Conservation (phyloP, 169 alveolate genomes). For the Amoebophrya sp. region DNA sequence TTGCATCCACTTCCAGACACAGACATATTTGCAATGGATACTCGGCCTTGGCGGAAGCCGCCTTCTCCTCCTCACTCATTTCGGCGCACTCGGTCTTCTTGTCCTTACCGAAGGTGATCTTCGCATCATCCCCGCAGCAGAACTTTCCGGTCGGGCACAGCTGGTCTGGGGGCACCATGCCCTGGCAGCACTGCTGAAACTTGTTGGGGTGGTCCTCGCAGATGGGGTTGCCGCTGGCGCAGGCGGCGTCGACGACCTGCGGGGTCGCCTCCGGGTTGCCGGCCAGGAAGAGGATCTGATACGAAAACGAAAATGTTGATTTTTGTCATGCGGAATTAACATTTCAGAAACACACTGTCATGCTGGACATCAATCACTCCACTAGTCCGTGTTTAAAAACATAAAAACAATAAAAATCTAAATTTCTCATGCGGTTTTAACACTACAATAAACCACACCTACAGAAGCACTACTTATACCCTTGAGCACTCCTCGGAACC, state of each 20-base stretch:
- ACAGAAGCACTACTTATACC: neutral
- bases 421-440: neutral
- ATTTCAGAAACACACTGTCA: neutral
- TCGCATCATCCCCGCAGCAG: neutral
- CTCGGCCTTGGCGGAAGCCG: neutral
- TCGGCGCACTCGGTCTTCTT: no score
- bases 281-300: neutral
- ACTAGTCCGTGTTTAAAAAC: neutral
- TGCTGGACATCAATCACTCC: neutral
- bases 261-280: neutral
- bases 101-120: neutral
- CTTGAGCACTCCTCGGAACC: neutral
- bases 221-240: neutral
- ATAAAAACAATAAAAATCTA: neutral
- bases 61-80: neutral
- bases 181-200: neutral
- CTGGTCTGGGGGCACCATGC: neutral
- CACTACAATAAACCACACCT: neutral
- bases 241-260: neutral
- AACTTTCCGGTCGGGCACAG: neutral
- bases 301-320: neutral
- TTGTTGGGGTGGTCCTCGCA: neutral
- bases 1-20: neutral
- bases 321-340: neutral
- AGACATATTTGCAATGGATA: neutral